phyloP scores from a whole-genome alignment of 257 asterid species.

The Rauvolfia tetraphylla region DNA sequence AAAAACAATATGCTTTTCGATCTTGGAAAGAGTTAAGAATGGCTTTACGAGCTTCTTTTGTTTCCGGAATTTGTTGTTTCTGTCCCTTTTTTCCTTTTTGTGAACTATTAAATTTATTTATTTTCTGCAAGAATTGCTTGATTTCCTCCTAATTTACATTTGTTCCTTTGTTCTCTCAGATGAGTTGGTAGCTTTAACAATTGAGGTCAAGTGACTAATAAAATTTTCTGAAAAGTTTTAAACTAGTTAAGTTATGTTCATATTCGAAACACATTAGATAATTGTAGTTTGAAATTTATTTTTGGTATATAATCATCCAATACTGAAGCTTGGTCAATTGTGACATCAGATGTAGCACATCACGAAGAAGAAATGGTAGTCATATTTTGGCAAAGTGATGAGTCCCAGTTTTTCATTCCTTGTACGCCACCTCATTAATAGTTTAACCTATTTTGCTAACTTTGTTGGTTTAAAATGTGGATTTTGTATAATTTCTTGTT shows the following conservation, averaged over 20 bases:
- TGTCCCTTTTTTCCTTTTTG: not conserved
- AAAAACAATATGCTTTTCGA: not conserved
- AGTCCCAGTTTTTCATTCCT: not conserved
- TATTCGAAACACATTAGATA: not conserved
- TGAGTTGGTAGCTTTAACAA: not conserved
- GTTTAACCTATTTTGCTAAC: not conserved
- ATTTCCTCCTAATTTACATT: not conserved
- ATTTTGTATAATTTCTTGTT: not conserved
- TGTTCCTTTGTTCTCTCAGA: not conserved
- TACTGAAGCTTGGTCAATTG: not conserved
- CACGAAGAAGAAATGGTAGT: not conserved
- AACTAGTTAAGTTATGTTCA: not conserved
- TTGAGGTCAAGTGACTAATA: not conserved
- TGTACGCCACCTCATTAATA: not conserved
- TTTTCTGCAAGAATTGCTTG: not conserved
- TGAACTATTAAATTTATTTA: not conserved
- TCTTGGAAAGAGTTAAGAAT: not conserved
- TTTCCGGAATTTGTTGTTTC: not conserved
- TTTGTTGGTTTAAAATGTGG: not conserved
- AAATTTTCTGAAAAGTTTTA: not conserved
- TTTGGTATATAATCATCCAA: not conserved
- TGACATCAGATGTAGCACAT: not conserved
- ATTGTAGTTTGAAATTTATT: not conserved
- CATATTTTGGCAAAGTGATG: not conserved
- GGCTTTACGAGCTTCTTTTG: not conserved